phyloP scores from a whole-genome alignment of 169 alveolate species.

The Plasmodium billcollinsi region DNA sequence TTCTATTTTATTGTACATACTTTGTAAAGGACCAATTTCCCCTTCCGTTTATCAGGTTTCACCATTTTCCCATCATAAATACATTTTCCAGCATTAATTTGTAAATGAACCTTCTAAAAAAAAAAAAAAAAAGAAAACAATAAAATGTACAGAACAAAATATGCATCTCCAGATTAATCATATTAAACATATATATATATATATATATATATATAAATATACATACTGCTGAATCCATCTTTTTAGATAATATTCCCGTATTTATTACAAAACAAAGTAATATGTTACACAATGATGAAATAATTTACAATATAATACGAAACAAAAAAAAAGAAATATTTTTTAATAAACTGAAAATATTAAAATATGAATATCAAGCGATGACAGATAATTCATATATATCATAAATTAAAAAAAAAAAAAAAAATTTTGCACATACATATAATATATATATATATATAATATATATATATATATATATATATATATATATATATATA shows the following conservation, averaged over 20 bases:
- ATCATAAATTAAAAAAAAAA: no score
- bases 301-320: no score
- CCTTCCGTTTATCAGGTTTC: conserved; percentile 72
- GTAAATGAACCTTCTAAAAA: conserved; percentile 62
- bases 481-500: no score
- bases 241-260: not conserved
- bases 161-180: not conserved
- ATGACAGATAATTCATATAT: no score
- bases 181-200: not conserved
- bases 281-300: no score
- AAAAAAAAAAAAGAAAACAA: not conserved
- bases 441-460: no score
- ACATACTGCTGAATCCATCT: conserved; percentile 13
- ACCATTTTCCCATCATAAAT: conserved; percentile 71
- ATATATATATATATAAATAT: not conserved
- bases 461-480: no score
- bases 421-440: no score
- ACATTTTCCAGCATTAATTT: conserved; percentile 76
- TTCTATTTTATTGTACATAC: conserved; percentile 27
- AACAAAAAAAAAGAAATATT: no score
- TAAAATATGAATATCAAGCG: no score
- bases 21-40: conserved; percentile 70
- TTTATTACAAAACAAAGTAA: no score
- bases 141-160: not conserved
- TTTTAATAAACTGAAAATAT: no score